These are phyloP conservation scores for Calonectria fujianensis DNA, from an alignment of 2,329 filamentous ascomycete genomes.

Conservation along the genomic window DNA sequence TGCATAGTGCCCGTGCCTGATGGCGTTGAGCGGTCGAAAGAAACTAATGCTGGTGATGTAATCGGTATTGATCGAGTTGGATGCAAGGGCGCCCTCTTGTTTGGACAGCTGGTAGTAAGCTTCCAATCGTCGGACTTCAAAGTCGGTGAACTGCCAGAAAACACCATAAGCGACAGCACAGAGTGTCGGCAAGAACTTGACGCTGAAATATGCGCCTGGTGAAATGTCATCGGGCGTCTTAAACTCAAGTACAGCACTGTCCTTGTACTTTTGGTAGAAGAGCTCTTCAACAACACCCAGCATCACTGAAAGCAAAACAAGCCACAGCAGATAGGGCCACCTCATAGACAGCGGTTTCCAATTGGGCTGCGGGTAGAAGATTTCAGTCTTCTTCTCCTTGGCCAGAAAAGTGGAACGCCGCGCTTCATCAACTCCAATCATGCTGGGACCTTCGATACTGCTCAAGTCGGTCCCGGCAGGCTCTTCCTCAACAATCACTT, in stretches of 20 bases:
- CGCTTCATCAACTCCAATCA: conserved; percentile 55
- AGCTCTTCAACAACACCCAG: conserved; percentile 73
- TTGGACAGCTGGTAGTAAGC: conserved; percentile 80
- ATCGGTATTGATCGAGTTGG: conserved; percentile 82
- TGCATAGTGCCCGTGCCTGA: conserved; percentile 79
- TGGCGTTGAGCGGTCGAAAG: conserved; percentile 77
- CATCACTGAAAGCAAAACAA: conserved; percentile 72
- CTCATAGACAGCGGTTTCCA: conserved; percentile 81
- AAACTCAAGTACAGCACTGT: conserved; percentile 70
- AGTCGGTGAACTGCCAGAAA: conserved; percentile 79
- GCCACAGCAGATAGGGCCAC: conserved; percentile 73
- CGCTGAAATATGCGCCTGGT: conserved; percentile 73
- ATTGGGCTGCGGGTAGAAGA: conserved; percentile 78
- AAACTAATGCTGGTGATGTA: conserved; percentile 82
- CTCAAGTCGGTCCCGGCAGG: conserved; percentile 70
- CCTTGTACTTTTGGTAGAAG: conserved; percentile 70
- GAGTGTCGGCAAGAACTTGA: conserved; percentile 79
- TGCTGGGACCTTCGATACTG: conserved; percentile 67
- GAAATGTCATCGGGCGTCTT: conserved; percentile 69
- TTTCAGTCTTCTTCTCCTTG: conserved; percentile 63
- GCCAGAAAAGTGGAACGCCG: conserved; percentile 62
- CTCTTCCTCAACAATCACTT: conserved; percentile 70
- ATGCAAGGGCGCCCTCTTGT: conserved; percentile 75
- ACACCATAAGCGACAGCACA: conserved; percentile 78
- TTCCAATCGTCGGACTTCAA: conserved; percentile 80